These are phyloP conservation scores for Suillus lakei DNA, from an alignment of 768 basidiomycete species.

Conservation along the genomic window DNA sequence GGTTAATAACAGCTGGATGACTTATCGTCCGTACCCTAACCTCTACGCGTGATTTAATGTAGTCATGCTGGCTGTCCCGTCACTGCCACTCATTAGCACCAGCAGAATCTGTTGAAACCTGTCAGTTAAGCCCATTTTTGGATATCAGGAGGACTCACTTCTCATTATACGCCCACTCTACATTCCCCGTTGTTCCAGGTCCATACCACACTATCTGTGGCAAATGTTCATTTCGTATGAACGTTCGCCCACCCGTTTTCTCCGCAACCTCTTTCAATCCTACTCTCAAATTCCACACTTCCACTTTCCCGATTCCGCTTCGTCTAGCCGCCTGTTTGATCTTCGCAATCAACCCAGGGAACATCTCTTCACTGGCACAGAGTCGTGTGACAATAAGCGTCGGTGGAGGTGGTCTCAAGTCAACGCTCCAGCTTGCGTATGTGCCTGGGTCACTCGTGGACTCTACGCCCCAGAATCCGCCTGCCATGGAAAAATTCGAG, in stretches of 20 bases:
- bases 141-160: slow-evolving; percentile 35
- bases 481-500: slow-evolving; percentile 15
- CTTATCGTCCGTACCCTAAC: too few species aligned
- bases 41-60: too few species aligned
- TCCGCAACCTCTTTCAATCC: slow-evolving; percentile 34
- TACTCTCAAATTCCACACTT: slow-evolving; percentile 51
- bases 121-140: background rate
- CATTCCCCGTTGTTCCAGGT: slow-evolving; percentile 31
- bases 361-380: slow-evolving; percentile 30
- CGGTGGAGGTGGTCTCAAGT: slow-evolving; percentile 32
- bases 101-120: background rate
- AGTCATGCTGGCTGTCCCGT: background rate
- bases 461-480: slow-evolving; percentile 26
- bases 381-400: slow-evolving; percentile 52
- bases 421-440: slow-evolving; percentile 53
- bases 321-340: slow-evolving; percentile 41
- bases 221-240: slow-evolving; percentile 44
- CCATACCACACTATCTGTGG: slow-evolving; percentile 58
- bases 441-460: slow-evolving; percentile 16
- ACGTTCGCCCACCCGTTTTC: slow-evolving; percentile 36
- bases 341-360: slow-evolving; percentile 40
- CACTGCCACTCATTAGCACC: background rate
- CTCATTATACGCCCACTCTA: slow-evolving; percentile 56
- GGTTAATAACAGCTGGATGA: too few species aligned
- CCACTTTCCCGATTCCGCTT: slow-evolving; percentile 43